Evolutionary conservation across 805 yeast species (phyloP), one percentile per base, ranked within the genome.

Genomic region (Danielia reshetovae): DNA sequence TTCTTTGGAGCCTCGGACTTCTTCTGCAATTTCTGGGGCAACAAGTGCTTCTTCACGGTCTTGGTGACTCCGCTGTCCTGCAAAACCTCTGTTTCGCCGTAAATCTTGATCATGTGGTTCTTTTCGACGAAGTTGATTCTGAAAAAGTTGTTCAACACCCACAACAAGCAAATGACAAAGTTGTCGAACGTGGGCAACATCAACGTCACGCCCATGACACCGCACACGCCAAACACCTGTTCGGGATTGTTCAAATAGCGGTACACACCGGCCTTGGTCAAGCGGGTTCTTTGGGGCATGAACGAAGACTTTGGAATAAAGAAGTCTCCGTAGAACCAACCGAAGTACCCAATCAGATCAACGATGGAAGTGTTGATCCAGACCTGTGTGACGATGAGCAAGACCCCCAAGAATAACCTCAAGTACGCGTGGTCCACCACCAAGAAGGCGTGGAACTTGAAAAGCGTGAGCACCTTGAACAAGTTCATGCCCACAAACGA

Each of bases 271-370:
- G 85, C 82, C 43, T 81, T 81, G 0, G 89, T 78, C 46, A 85
- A 65, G 43, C 67, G 66, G 6, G 73, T 59, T 36, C 65, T 67
- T 16, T 65, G 65, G 5, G 57, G 53, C 43, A 54, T 49, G 19
- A 45, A 34, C 5, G 49, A 38, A 13, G 72, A 63, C 34, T 69
- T 73, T 24, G 83, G 77, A 38, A 82, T 62, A 58, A 84, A 85
- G 59, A 85, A 85, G 56, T 85, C 95, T 38, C 95, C 94, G 55
- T 81, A 85, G 50, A 84, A 85, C 93, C 93, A 85, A n/a, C 94
- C 93, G 57, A 80, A 83, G 41, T 81, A 82, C 2, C 90, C 90
- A 44, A 85, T 77, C 32, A 84, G 77, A 28, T 75, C 75, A 43
- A 78, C 70, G 24, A 84, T 82, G 19, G 86, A 82, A 16, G 68